Percentiles rank a stretch among this genome's conserved stretches.
Conservation (phyloP, 257 asterid species). For the Nicotiana obtusifolia region DNA sequence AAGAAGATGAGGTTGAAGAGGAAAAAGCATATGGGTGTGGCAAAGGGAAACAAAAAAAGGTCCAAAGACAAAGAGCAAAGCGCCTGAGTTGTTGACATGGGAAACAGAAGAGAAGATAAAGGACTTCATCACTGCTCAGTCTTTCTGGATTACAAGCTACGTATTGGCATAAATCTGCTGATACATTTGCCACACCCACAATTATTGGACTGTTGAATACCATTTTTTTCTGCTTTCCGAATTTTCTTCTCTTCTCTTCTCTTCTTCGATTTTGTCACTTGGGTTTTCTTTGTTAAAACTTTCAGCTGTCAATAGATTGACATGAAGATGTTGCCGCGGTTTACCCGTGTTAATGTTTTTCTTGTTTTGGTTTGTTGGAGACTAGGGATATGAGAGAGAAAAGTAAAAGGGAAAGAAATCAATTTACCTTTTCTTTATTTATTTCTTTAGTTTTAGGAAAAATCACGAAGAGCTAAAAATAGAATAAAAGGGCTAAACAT, state of each 20-base stretch:
- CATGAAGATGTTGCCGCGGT: not conserved
- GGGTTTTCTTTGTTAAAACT: not conserved
- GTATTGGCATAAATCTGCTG: conserved; percentile 74
- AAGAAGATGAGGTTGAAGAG: conserved; percentile 21
- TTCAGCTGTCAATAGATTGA: not conserved
- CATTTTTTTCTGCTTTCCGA: conserved; percentile 24
- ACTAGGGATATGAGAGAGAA: not conserved
- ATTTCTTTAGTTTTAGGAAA: not conserved
- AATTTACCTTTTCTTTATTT: not conserved
- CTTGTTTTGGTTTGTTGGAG: not conserved
- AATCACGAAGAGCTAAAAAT: not conserved
- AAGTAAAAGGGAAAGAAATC: not conserved
- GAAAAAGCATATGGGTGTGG: conserved; percentile 24
- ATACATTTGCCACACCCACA: conserved; percentile 62
- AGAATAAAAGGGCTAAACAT: not conserved
- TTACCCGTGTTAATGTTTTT: not conserved
- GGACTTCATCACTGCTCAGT: conserved; percentile 61
- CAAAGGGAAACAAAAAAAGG: conserved; percentile 60
- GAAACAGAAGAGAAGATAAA: conserved; percentile 66
- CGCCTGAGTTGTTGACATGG: conserved; percentile 79
- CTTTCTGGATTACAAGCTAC: conserved; percentile 85
- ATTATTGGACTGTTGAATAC: conserved; percentile 63
- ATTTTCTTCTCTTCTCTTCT: not conserved
- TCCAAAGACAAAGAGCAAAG: conserved; percentile 64
- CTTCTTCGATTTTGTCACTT: not conserved